Evolutionary conservation across 305 asterid genomes (phyloP), one percentile per base, ranked within the genome.

Genomic region (Rubia peregrina): DNA sequence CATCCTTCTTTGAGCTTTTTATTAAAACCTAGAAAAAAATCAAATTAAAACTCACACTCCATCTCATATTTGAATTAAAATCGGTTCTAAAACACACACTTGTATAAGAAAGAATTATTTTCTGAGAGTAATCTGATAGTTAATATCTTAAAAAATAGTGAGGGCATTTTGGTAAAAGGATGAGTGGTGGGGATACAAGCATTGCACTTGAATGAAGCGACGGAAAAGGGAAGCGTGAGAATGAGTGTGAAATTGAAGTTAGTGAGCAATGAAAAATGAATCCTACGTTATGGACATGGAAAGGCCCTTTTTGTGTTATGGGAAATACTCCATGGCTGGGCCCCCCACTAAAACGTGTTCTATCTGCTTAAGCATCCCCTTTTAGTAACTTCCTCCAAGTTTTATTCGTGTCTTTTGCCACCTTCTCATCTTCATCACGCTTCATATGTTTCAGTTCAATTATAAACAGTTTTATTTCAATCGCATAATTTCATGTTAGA

Each of bases 321-420:
- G 8, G 6, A 41, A 40, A 57, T 51, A 16, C 22, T 17, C 30
- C 14, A 2, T 38, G 14, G 67, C 44, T 22, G 74, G 82, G n/a
- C n/a, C 46, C 80, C 73, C 73, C 78, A 78, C 24, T 69, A 79
- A 57, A 62, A 77, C 81, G 80, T 76, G 80, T 73, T 43, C 74
- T 69, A 57, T 69, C 5, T 62, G 68, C 42, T 69, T 69, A 71
- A 76, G 80, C 75, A 76, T 76, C 75, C 42, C 16, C 49, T 48
- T 68, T 17, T 51, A 51, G 24, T 17, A 51, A 51, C 72, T 8
- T 8, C 41, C 22, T 24, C 3, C 41, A 0, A 11, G 16, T 13
- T 61, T 24, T 14, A 48, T 48, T 42, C 9, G 11, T 42, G 46
- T 42, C 0, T 6, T 6, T 42, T 42, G 38, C 38, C 38, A 26